Conservation (phyloP, 495 filamentous ascomycete species). For the Aspergillus leporis region DNA sequence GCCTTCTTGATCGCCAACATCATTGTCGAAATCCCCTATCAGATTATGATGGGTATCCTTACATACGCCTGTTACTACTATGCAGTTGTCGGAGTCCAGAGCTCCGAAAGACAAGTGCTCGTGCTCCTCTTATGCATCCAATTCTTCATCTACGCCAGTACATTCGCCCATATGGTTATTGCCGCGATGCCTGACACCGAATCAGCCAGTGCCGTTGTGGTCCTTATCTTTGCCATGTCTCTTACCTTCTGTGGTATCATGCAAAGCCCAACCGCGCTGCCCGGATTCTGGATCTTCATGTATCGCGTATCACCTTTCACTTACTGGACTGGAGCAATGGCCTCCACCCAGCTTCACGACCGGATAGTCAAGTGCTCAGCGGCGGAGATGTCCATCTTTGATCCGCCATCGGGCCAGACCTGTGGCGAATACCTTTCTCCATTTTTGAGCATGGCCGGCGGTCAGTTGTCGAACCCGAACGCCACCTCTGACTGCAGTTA, state of each 20-base stretch:
- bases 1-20: constrained; percentile 66
- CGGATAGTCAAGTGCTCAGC: constrained; percentile 53
- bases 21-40: constrained; percentile 53
- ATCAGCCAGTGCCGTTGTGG: constrained; percentile 53
- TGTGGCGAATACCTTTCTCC: constrained; percentile 48
- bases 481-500: constrained; percentile 40
- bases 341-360: constrained; percentile 52
- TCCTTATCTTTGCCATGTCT: constrained; percentile 57
- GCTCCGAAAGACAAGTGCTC: constrained; percentile 46
- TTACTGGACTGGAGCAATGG: constrained; percentile 35
- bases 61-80: constrained; percentile 53
- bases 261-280: constrained; percentile 55
- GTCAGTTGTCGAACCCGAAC: constrained; percentile 39
- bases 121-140: constrained; percentile 53
- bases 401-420: constrained; percentile 45
- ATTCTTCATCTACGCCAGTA: constrained; percentile 48
- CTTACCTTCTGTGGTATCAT: constrained; percentile 62
- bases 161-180: constrained; percentile 58
- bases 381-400: constrained; percentile 55
- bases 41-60: constrained; percentile 42
- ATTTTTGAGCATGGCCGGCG: constrained; percentile 28
- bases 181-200: constrained; percentile 56
- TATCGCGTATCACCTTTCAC: constrained; percentile 64
- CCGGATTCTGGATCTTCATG: constrained; percentile 73
- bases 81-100: constrained; percentile 39